These are phyloP conservation scores for Encephalitozoon cuniculi DNA, from an alignment of 371 early-diverging fungal genomes.

Conservation along the genomic window DNA sequence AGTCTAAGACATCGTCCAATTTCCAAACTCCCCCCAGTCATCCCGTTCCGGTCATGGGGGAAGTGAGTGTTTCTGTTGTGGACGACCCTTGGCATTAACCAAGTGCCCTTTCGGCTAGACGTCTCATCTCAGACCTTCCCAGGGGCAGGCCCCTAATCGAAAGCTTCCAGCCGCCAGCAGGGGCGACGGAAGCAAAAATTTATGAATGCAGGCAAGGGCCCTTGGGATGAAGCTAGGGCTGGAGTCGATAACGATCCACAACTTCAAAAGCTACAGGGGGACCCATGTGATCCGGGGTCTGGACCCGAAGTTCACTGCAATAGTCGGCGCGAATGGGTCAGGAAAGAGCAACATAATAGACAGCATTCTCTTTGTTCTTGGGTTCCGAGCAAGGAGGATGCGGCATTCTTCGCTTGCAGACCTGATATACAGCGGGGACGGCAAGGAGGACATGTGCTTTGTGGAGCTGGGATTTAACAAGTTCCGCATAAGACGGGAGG, in stretches of 20 bases:
- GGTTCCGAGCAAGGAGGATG: slow-evolving; percentile 94
- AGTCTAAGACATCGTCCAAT: background rate
- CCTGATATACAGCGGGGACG: slow-evolving; percentile 83
- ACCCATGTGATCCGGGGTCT: slow-evolving; percentile 52
- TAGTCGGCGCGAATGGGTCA: slow-evolving; percentile 96
- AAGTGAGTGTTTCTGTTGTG: slow-evolving; percentile 29
- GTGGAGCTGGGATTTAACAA: slow-evolving; percentile 89
- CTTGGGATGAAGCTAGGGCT: slow-evolving; percentile 17
- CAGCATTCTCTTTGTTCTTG: slow-evolving; percentile 94
- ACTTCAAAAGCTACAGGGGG: slow-evolving; percentile 62
- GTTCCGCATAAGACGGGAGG: slow-evolving; percentile 42
- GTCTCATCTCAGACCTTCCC: slow-evolving; percentile 49
- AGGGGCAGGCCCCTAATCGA: slow-evolving; percentile 35
- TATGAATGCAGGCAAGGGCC: background rate
- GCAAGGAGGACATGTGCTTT: slow-evolving; percentile 68
- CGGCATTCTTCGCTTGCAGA: slow-evolving; percentile 86
- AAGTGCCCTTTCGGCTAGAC: slow-evolving; percentile 15
- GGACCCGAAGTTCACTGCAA: slow-evolving; percentile 62
- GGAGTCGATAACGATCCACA: slow-evolving; percentile 42
- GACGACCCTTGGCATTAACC: slow-evolving; percentile 23
- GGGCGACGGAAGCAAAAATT: background rate
- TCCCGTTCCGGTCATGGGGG: background rate
- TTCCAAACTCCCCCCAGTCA: slow-evolving; percentile 37
- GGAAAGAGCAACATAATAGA: slow-evolving; percentile 99
- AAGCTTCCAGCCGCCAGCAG: slow-evolving; percentile 31